phyloP scores from a whole-genome alignment of 345 rosid species.

The Excoecaria agallocha region DNA sequence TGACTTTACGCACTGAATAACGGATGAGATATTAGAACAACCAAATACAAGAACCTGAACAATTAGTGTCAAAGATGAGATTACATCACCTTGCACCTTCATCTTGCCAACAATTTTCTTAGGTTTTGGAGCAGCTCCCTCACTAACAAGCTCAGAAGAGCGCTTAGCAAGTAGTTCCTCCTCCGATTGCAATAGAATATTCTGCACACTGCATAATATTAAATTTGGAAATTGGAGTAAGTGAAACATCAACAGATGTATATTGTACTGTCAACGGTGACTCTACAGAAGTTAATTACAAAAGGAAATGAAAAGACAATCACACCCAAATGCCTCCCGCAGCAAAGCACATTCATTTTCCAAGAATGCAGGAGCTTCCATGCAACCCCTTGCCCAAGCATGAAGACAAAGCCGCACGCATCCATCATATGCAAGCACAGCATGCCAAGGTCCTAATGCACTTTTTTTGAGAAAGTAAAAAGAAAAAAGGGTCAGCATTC shows the following conservation, averaged over 20 bases:
- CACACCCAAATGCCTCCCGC: conserved; percentile 88
- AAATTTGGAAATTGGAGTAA: conserved; percentile 12
- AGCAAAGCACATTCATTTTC: conserved; percentile 88
- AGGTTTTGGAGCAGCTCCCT: conserved; percentile 66
- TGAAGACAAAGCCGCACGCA: conserved; percentile 96
- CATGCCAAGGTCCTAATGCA: conserved; percentile 95
- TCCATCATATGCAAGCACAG: conserved; percentile 92
- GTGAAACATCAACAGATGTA: background rate
- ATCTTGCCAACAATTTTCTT: conserved; percentile 85
- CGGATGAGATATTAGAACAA: conserved; percentile 8
- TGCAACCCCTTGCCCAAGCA: conserved; percentile 98
- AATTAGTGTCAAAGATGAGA: background rate
- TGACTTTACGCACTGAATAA: conserved; percentile 82
- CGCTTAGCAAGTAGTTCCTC: conserved; percentile 76
- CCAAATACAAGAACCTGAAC: conserved; percentile 13
- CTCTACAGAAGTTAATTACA: background rate
- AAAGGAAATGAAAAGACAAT: background rate
- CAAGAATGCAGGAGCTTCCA: conserved; percentile 95
- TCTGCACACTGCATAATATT: conserved; percentile 67
- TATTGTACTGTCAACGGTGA: background rate
- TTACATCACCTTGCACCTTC: conserved; percentile 80
- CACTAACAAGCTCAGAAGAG: conserved; percentile 56
- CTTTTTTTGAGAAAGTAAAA: conserved; percentile 33
- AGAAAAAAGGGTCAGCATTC: background rate
- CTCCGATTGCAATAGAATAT: conserved; percentile 85